Base-by-base conservation (phyloP, 2,329 filamentous ascomycete genomes). In the Fusarium sambucinum region DNA sequence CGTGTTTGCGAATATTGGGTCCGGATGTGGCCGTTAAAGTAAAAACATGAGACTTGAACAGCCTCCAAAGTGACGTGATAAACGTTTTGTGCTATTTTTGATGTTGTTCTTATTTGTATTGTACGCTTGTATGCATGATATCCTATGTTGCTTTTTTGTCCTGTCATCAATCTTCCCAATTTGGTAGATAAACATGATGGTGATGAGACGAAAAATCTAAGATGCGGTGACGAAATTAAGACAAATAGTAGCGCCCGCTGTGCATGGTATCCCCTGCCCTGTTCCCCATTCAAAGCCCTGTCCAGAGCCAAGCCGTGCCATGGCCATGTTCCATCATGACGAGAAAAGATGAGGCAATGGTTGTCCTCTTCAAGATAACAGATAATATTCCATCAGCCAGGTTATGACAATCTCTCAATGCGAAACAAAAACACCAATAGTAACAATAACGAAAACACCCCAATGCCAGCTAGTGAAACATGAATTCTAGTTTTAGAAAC, bases 201-300 rank as follows among this genome's bases (percentile, higher is more conserved):
- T n/a, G 19, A 52, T 64, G 23, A 47, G 37, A 21, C n/a, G 23
- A 25, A 17, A 59, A 48, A 47, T 55, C 37, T 45, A 68, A 66
- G 48, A 65, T 64, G 59, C 59, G 60, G 59, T 64, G 61, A 65
- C 53, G 61, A 64, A 64, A 64, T 64, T 59, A 64, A 59, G 25
- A 63, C 30, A 55, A n/a, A 53, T 64, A 35, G 40, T 47, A 52
- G 61, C 59, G 61, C 45, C 40, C 35, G 35, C 35, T 52, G 17
- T 64, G 60, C 61, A 65, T 44, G 61, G 53, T 54, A 64, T 65
- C 61, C 59, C 60, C 53, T 64, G 61, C 30, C 51, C 61, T 41
- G 30, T 64, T 64, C 60, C 60, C 59, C 53, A 30, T 59, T 45
- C 42, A 29, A 45, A 30, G 42, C 42, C 25, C 27, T 30, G 42